Conservation (phyloP, 176 grass and related monocot genomes). For the Rhipidocladum racemiflorum region DNA sequence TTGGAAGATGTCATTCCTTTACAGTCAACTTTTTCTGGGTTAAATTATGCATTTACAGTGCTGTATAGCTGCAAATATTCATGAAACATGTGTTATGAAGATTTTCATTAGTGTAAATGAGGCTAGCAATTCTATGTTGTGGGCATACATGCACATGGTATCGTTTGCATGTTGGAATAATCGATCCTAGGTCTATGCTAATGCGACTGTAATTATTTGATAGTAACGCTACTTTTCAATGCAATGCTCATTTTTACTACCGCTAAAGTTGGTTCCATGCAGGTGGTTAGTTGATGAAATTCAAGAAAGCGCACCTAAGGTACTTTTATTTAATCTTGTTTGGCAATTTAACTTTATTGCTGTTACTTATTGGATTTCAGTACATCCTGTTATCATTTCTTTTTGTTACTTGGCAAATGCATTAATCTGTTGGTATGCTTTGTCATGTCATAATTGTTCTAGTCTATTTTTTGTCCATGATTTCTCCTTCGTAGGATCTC, state of each 20-base stretch:
- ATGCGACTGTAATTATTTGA: not conserved
- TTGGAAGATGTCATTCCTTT: not conserved
- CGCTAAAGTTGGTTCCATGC: constrained; percentile 23
- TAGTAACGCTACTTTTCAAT: not conserved
- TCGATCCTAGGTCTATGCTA: not conserved
- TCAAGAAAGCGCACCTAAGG: constrained; percentile 87
- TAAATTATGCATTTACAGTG: not conserved
- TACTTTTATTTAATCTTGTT: constrained; percentile 17
- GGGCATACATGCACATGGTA: not conserved
- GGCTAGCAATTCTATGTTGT: not conserved
- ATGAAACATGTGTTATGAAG: not conserved
- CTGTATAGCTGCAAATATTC: not conserved
- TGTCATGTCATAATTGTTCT: not conserved
- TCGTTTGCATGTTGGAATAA: not conserved
- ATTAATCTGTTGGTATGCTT: not conserved
- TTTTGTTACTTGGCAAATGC: constrained; percentile 18
- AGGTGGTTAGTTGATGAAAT: constrained; percentile 99
- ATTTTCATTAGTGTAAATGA: not conserved
- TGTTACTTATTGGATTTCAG: not conserved
- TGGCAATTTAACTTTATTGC: constrained; percentile 14
- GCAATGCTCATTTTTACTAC: constrained; percentile 5
- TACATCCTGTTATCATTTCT: not conserved
- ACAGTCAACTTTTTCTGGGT: not conserved
- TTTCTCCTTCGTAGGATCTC: not conserved
- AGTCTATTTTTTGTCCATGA: constrained; percentile 20